Conservation (phyloP, 441 rosid species). For the Cnidoscolus chayamansa region DNA sequence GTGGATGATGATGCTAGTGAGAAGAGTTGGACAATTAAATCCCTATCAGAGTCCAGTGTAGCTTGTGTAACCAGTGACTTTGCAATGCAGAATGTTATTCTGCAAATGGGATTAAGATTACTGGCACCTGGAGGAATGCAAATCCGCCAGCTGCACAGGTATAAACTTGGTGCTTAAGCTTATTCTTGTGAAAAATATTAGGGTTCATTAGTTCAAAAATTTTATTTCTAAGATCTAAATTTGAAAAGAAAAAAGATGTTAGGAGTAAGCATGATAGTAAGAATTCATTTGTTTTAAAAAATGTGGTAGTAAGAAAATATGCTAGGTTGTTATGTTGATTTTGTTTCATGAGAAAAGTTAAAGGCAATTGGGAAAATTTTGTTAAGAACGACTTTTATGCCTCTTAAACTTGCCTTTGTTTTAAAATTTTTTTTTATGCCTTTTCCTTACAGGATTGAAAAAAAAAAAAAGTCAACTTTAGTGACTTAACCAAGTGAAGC, state of each 20-base stretch:
- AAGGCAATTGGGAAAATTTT: background rate
- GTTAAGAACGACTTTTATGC: background rate
- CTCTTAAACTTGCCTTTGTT: background rate
- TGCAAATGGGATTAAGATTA: conserved; percentile 92
- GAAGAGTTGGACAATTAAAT: conserved; percentile 80
- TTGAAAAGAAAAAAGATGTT: background rate
- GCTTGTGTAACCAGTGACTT: conserved; percentile 90
- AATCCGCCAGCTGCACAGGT: conserved; percentile 85
- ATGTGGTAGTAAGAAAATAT: too few relatives aligned
- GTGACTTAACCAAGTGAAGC: background rate
- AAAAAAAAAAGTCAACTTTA: background rate
- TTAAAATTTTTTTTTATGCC: too few relatives aligned
- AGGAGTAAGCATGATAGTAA: background rate
- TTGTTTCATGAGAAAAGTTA: background rate
- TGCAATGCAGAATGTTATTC: conserved; percentile 95
- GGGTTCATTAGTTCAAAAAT: background rate
- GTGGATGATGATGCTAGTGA: conserved; percentile 74
- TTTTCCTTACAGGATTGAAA: too few relatives aligned
- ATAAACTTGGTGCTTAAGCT: conserved; percentile 9
- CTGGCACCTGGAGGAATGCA: conserved; percentile 90
- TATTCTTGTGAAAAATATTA: background rate
- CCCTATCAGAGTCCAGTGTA: conserved; percentile 82
- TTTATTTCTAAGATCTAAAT: background rate
- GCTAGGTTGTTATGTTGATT: background rate
- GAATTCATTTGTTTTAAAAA: background rate